Conservation (phyloP, 345 rosid genomes). For the Melaleuca alternifolia region DNA sequence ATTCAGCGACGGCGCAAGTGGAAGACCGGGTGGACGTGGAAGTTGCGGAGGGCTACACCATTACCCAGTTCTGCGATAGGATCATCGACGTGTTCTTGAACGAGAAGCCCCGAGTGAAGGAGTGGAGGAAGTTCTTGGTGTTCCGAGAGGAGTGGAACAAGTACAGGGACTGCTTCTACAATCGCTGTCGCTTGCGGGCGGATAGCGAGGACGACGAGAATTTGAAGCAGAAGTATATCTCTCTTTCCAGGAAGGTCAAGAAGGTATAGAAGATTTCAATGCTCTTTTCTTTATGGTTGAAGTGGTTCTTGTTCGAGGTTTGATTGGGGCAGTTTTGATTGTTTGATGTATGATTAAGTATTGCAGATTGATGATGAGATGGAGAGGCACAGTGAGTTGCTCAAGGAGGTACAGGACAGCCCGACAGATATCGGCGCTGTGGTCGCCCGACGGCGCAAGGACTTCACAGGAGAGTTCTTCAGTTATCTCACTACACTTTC, state of each 20-base stretch:
- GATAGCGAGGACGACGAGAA: conserved; percentile 43
- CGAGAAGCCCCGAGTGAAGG: conserved; percentile 66
- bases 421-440: conserved; percentile 76
- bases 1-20: conserved; percentile 16
- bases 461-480: conserved; percentile 76
- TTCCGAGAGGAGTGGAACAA: conserved; percentile 83
- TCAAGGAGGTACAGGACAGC: conserved; percentile 66
- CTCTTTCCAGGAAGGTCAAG: conserved; percentile 61
- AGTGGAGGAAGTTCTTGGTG: conserved; percentile 74
- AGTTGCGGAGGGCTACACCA: conserved; percentile 60
- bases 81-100: conserved; percentile 65
- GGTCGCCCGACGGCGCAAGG: conserved; percentile 63
- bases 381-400: conserved; percentile 67
- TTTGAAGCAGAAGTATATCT: conserved; percentile 38
- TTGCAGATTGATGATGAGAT: conserved; percentile 93
- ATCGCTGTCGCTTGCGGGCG: conserved; percentile 47
- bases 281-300: background rate
- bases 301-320: background rate
- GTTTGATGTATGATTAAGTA: background rate
- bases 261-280: conserved; percentile 29
- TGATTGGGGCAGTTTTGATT: background rate
- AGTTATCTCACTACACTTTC: conserved; percentile 50
- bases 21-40: conserved; percentile 42
- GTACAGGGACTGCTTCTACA: conserved; percentile 61
- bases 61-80: conserved; percentile 71